Evolutionary conservation across 2,329 filamentous ascomycete species (phyloP), one percentile per base, ranked within the genome.

Genomic region (Trichophyton schoenleinii): DNA sequence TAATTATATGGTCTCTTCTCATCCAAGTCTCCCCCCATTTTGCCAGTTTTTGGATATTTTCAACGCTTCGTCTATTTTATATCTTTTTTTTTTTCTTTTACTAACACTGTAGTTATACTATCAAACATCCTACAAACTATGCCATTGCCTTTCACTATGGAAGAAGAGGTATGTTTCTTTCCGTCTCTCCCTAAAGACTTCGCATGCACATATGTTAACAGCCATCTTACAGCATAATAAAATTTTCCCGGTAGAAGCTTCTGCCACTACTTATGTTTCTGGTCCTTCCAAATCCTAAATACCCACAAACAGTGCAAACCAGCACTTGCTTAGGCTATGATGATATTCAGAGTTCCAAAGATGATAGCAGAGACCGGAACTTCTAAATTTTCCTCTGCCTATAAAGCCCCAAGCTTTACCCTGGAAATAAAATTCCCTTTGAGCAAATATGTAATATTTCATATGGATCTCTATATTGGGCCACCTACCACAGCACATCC

Each of bases 1-100:
- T 57, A 41, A 62, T 42, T 58, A 46, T 25, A 42, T 42, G 34
- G 46, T 38, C 34, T 52, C 41, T 60, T 57, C 49, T 62, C 57
- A 13, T 55, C 11, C 57, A n/a, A 18, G 2, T 20, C 6, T 44
- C 6, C 41, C 15, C 18, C 13, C 38, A 13, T 3, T 42, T 42
- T 42, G 9, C 9, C 7, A 1, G 25, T 36, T 36, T 3, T 36
- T 11, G 34, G 34, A 36, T 36, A 5, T 36, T 36, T 5, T 11
- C 8, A 1, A 36, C 11, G 34, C 34, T 36, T 36, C 34, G 3
- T 11, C 34, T 36, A 28, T 28, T 28, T 18, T 18, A n/a, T n/a
- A n/a, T n/a, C n/a, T 28, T 28, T 28, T 28, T 25, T 28, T 28
- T 28, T 28, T 6, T 28, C 6, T 28, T 28, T 7, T 11, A 20